Evolutionary conservation across 2,329 filamentous ascomycete species (phyloP), one percentile per base, ranked within the genome.

Genomic region (Neopestalotiopsis clavispora): DNA sequence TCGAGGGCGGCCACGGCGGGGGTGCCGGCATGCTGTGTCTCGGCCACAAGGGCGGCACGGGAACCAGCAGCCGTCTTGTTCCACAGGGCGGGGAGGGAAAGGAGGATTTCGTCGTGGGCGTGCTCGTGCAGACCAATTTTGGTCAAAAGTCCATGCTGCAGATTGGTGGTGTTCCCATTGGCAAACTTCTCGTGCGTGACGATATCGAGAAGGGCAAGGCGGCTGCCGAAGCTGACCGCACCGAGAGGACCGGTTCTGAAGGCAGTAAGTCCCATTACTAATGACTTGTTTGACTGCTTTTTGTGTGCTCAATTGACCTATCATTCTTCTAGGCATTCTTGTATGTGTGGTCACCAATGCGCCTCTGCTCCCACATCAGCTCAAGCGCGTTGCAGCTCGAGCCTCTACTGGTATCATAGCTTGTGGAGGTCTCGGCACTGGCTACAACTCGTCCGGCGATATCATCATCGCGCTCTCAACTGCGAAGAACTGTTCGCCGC

Each of bases 381-480:
- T 67, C 13, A 62, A 67, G 30, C 66, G 66, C 7, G 28, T 67
- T 28, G 66, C 66, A 23, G 42, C 38, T n/a, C 57, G 59, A 10
- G 57, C 66, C 5, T 62, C 58, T 9, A n/a, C 30, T 13, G 66
- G 66, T 10, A 34, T 67, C 13, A 10, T 32, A 13, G 38, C 38
- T 32, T 58, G 61, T 23, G 40, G 58, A 4, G 66, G 66, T 3
- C 42, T 32, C 1, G 66, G 57, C 1, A 30, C 30, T 4, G 66
- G 66, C 14, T 56, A 57, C 14, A 67, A 67, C 66, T 62, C 45
- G 1, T 62, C 58, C 20, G 66, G 66, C 23, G 66, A 67, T 7
- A 62, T 67, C 23, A 52, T 67, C 42, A 61, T 67, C 28, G 66
- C 66, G 7, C n/a, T 67, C 3, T 67, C 66, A 13, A 63, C 57